Conservation (phyloP, 2,329 filamentous ascomycete species). For the Fusarium sp. region DNA sequence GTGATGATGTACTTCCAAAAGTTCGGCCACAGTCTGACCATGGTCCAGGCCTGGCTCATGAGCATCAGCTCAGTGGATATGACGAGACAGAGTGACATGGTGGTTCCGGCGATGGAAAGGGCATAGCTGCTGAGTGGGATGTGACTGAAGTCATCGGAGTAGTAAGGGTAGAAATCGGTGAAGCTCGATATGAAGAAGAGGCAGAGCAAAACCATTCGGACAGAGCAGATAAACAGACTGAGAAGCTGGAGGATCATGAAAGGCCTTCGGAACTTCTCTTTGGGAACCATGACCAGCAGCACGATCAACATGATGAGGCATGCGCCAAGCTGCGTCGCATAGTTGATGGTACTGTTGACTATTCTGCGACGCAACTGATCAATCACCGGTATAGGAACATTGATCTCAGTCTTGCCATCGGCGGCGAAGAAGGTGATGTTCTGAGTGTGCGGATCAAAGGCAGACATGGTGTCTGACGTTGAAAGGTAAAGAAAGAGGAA, state of each 20-base stretch:
- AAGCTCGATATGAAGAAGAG: conserved; percentile 73
- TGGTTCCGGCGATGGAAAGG: conserved; percentile 56
- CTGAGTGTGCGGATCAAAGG: conserved; percentile 56
- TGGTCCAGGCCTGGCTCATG: conserved; percentile 65
- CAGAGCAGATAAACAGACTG: conserved; percentile 70
- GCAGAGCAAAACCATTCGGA: conserved; percentile 69
- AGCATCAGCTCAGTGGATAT: conserved; percentile 62
- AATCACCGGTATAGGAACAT: conserved; percentile 52
- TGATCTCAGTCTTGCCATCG: conserved; percentile 51
- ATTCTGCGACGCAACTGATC: conserved; percentile 52
- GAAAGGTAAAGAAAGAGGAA: background rate
- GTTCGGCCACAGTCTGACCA: conserved; percentile 63
- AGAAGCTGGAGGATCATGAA: conserved; percentile 76
- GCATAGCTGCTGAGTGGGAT: conserved; percentile 58
- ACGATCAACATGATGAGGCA: conserved; percentile 74
- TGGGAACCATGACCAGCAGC: conserved; percentile 75
- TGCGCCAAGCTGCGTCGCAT: conserved; percentile 78
- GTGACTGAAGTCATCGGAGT: conserved; percentile 65
- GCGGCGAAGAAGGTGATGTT: conserved; percentile 52
- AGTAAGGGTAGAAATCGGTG: conserved; percentile 71
- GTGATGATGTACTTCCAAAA: conserved; percentile 51
- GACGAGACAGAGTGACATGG: conserved; percentile 60
- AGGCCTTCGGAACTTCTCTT: conserved; percentile 71
- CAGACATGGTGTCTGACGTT: conserved; percentile 37
- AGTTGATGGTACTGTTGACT: conserved; percentile 68